Evolutionary conservation across 805 yeast species (phyloP), one percentile per base, ranked within the genome.

Genomic region (Spathaspora passalidarum): DNA sequence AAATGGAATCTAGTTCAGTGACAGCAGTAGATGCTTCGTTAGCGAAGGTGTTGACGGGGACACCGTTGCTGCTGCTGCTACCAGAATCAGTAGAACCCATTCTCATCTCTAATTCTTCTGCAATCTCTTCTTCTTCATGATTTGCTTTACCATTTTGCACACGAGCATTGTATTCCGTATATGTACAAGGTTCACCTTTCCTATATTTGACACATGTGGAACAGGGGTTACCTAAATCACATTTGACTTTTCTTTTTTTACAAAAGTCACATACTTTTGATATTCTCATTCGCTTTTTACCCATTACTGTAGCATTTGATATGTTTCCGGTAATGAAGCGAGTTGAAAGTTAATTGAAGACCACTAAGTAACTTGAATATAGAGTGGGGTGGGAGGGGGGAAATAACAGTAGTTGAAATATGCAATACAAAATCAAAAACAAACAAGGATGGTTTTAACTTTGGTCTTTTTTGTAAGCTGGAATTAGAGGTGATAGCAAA

Each of bases 151-250:
- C 46, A 36, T 44, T 32, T 22, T 32, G 21, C 11, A 23, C 10
- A 18, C 25, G 42, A 13, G 32, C 49, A 18, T 17, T 39, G 17
- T 21, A 20, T 10, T 40, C 46, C 13, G 43, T 38, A 40, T 48
- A 50, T 14, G 34, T 45, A 36, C 81, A 76, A 6, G 48, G 48
- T 1, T 56, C 48, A 20, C 44, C 44, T 22, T 59, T 59, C 4
- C 54, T 51, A 42, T 63, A 63, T 41, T 58, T 63, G 14, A 60
- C 47, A 50, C 75, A 69, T 10, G 69, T 52, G 18, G 63, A 56
- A 43, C 75, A 69, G 2, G 74, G 74, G 38, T 56, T 51, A 8
- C 61, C 63, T 25, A 63, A 54, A 50, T 69, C 72, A 55, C 75
- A 69, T 40, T 60, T 66, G 38, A 68, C 69, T 48, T 69, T 69